Percentiles rank a stretch among this genome's conserved stretches.
Evolutionary conservation across 1,139 yeast species (phyloP).

Genomic region (Yamadazyma buinensis): DNA sequence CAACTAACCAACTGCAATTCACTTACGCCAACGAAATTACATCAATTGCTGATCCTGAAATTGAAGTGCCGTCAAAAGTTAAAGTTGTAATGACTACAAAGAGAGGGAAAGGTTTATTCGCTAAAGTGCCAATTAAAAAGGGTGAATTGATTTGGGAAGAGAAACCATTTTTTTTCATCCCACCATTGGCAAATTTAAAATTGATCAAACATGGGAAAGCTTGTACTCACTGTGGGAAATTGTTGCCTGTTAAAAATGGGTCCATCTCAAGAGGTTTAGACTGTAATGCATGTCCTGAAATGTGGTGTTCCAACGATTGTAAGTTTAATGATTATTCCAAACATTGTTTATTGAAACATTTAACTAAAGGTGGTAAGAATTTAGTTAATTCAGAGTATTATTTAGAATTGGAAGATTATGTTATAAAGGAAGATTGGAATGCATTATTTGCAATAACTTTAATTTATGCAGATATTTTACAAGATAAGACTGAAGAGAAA

Average conservation of each 20-base stretch:
- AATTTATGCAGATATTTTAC: slow-evolving; percentile 47
- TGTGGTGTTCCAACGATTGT: slow-evolving; percentile 73
- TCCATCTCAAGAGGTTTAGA: slow-evolving; percentile 51
- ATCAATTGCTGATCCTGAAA: slow-evolving; percentile 49
- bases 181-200: slow-evolving; percentile 66
- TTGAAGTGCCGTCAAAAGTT: slow-evolving; percentile 46
- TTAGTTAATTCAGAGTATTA: slow-evolving; percentile 47
- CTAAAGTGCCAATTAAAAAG: slow-evolving; percentile 40
- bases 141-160: slow-evolving; percentile 60
- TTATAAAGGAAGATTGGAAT: slow-evolving; percentile 63
- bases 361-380: slow-evolving; percentile 26
- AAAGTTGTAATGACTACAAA: slow-evolving; percentile 38
- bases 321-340: slow-evolving; percentile 47
- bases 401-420: slow-evolving; percentile 55
- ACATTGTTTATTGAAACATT: slow-evolving; percentile 63
- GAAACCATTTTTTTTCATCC: slow-evolving; percentile 61
- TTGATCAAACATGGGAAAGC: slow-evolving; percentile 66
- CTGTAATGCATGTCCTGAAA: slow-evolving; percentile 61
- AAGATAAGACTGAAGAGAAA: slow-evolving; percentile 42
- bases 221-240: slow-evolving; percentile 75
- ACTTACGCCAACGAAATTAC: slow-evolving; percentile 52
- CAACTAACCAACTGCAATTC: slow-evolving; percentile 32
- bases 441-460: slow-evolving; percentile 66
- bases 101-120: slow-evolving; percentile 47
- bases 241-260: slow-evolving; percentile 30